Evolutionary conservation across 139 green algal genomes (phyloP).

Genomic region (Tetradesmus lagerheimii): DNA sequence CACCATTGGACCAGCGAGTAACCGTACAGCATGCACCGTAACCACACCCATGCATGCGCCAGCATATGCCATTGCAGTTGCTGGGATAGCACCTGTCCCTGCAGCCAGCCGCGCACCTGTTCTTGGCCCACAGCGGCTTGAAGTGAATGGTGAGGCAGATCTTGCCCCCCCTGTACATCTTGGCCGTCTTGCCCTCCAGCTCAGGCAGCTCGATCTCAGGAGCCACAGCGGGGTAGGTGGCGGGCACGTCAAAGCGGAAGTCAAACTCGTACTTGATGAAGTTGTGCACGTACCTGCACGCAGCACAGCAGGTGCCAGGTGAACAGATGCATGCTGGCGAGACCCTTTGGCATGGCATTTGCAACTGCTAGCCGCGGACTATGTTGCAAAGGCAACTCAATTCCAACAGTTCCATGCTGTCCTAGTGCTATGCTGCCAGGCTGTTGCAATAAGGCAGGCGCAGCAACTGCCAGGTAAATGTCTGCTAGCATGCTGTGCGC

Average conservation of each 20-base stretch:
- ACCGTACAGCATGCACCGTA: too few relatives aligned
- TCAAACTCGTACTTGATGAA: slow-evolving; percentile 97
- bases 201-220: slow-evolving; percentile 97
- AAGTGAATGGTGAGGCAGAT: slow-evolving; percentile 99
- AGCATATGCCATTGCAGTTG: not conserved
- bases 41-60: too few relatives aligned
- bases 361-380: too few relatives aligned
- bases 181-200: slow-evolving; percentile 96
- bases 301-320: slow-evolving; percentile 55
- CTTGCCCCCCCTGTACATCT: slow-evolving; percentile 98
- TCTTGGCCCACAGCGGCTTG: slow-evolving; percentile 96
- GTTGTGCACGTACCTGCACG: slow-evolving; percentile 90
- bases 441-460: not conserved
- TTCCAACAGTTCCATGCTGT: too few relatives aligned
- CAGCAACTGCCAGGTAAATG: not conserved
- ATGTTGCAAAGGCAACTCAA: too few relatives aligned
- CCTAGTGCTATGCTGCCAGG: not conserved
- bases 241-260: slow-evolving; percentile 97
- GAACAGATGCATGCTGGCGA: not conserved
- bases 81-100: not conserved
- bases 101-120: slow-evolving; percentile 65
- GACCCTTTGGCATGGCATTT: too few relatives aligned
- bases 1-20: not conserved
- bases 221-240: slow-evolving; percentile 85
- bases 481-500: not conserved